Base-by-base conservation (phyloP, 2,329 filamentous ascomycete species). In the Verticillium tricorpus region DNA sequence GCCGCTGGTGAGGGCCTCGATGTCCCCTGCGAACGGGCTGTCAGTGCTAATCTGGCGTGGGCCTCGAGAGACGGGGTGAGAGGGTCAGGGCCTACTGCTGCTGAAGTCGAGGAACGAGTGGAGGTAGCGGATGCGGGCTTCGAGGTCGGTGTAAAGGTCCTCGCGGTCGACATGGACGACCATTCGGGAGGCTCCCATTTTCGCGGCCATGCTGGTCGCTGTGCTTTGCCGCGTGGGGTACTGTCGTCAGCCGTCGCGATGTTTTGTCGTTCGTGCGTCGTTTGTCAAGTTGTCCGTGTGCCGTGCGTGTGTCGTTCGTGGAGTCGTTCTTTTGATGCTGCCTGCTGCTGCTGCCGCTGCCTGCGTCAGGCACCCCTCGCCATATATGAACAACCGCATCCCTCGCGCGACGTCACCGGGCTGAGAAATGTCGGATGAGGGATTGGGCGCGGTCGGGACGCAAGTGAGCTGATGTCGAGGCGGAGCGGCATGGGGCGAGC, bases 61-160 rank as follows among this genome's bases (percentile, higher is more conserved):
- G 40, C 19, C 9, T 50, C 5, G 45, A 37, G 31, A 15, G 57
- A 8, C 34, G 34, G 34, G 34, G 2, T 25, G 25, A 5, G 25
- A 25, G 25, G 25, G 25, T 25, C 3, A 25, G 25, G 25, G 25
- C 25, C 25, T 25, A 25, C 89, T 81, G 63, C 85, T 84, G 68
- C 84, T 87, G 70, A 92, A 93, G 70, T 93, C 90, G 31, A 93
- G 83, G 63, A 93, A 92, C 34, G 85, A 86, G 68, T 92, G 89
- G 1, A 93, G 81, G 65, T 92, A 93, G 59, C 85, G 84, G 63
- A 93, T 85, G 58, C 90, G 82, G 0, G 85, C 82, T 65, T 91
- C 88, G 17, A 92, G 80, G 67, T 84, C 85, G 28, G 86, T 90
- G 74, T 92, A 92, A 6, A 93, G 79, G 52, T 89, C 85, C 73